Evolutionary conservation across 2,329 filamentous ascomycete genomes (phyloP), one percentile per base, ranked within the genome.

Genomic region (Ophiostoma himal-ulmi): DNA sequence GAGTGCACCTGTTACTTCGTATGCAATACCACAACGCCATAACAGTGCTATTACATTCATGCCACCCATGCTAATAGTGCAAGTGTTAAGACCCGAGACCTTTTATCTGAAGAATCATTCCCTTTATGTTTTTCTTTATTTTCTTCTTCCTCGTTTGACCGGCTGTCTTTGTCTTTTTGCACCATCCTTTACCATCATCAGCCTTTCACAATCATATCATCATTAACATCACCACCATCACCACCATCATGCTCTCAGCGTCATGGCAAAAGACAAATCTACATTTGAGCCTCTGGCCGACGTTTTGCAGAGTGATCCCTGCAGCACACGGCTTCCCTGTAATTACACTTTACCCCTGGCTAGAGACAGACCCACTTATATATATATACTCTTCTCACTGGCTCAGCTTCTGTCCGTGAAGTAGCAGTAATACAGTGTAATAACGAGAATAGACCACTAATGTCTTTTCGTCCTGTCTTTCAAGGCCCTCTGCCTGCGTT

Each of bases 371-470:
- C 22, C 52, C 52, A 57, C 52, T 57, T 26, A 11, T 41, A 10
- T 30, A 13, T 30, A 57, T 57, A 26, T 4, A 13, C n/a, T 57
- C n/a, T 13, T 26, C n/a, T 26, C 7, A 22, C 52, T 54, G 52
- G 20, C n/a, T 22, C 52, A 22, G 8, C 10, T 17, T 20, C 44
- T 13, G 10, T 30, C n/a, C 17, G 22, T 22, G 13, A 22, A 57
- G 52, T 57, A 57, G 44, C 7, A 48, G 20, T 48, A 48, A 39
- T 10, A 48, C 14, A 14, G 44, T n/a, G 44, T 48, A 26, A 57
- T 57, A 57, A 62, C 48, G 57, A 62, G 57, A 62, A 62, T 14
- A 30, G 57, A 62, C 57, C 57, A 62, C 57, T 62, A 30, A 17
- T 62, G 52, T 30, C 52, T 57, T 57, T 57, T 57, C n/a, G 52